phyloP scores from a whole-genome alignment of 2,329 filamentous ascomycete genomes.

The Neofusicoccum laricinum region DNA sequence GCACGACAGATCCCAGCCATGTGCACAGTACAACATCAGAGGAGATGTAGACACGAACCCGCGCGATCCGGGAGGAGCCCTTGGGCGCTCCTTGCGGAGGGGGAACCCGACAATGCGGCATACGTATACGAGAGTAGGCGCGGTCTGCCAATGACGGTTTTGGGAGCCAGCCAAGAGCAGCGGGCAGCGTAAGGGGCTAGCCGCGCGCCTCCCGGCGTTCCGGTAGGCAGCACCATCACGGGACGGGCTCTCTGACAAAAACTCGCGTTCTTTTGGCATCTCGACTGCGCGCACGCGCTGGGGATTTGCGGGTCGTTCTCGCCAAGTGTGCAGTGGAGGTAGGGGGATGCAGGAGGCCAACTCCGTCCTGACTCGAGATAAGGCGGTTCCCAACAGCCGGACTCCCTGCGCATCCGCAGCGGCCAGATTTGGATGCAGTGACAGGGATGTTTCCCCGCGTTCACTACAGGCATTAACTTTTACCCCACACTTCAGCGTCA shows the following conservation, averaged over 20 bases:
- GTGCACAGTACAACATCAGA: background rate
- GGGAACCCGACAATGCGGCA: background rate
- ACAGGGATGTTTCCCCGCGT: conserved; percentile 17
- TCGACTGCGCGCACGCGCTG: background rate
- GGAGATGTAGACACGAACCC: background rate
- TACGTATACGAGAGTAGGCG: background rate
- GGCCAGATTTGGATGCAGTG: background rate
- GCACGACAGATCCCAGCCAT: background rate
- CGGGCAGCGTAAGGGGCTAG: background rate
- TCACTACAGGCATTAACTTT: background rate
- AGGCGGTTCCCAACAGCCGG: background rate
- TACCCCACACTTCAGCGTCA: conserved; percentile 13
- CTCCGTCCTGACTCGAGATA: background rate
- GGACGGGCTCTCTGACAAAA: background rate
- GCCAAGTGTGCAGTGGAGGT: background rate
- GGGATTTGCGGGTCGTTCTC: background rate
- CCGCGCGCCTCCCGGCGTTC: background rate
- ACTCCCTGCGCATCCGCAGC: background rate
- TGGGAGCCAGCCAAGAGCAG: background rate
- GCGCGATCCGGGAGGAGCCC: background rate
- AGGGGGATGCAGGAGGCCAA: conserved; percentile 2
- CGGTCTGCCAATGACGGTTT: background rate
- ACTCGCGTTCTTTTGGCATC: background rate
- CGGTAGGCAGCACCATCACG: background rate
- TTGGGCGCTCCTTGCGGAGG: background rate